phyloP scores from a whole-genome alignment of 2,329 filamentous ascomycete species.

The Aspergillus flavus region DNA sequence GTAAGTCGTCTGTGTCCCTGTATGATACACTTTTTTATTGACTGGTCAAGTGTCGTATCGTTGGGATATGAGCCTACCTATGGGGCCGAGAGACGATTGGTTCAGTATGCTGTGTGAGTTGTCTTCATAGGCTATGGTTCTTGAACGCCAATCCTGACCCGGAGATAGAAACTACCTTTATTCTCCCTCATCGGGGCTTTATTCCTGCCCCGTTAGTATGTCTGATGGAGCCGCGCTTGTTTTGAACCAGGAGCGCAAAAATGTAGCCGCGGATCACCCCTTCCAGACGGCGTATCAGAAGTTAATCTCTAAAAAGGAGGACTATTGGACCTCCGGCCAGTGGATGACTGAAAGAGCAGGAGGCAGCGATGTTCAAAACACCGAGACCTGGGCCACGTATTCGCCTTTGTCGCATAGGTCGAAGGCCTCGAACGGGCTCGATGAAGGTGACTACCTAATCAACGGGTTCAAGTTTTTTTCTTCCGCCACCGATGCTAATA shows the following conservation, averaged over 20 bases:
- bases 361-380: slow-evolving; percentile 69
- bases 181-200: slow-evolving; percentile 61
- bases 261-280: slow-evolving; percentile 8
- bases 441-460: slow-evolving; percentile 46
- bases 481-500: slow-evolving; percentile 65
- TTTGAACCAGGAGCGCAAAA: slow-evolving; percentile 23
- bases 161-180: slow-evolving; percentile 55
- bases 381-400: slow-evolving; percentile 62
- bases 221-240: slow-evolving; percentile 43
- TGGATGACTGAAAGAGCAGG: slow-evolving; percentile 77
- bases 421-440: slow-evolving; percentile 3
- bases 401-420: slow-evolving; percentile 19
- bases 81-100: slow-evolving; percentile 24
- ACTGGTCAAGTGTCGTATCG: slow-evolving; percentile 24
- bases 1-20: slow-evolving; percentile 12
- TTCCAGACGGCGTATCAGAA: slow-evolving; percentile 14
- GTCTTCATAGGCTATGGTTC: background rate
- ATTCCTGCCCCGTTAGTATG: slow-evolving; percentile 69
- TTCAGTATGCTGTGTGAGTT: slow-evolving; percentile 33
- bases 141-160: background rate
- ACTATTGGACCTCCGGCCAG: slow-evolving; percentile 70
- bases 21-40: background rate
- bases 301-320: slow-evolving; percentile 26
- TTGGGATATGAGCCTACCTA: slow-evolving; percentile 27
- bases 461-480: slow-evolving; percentile 74